Evolutionary conservation across 108 stramenopile genomes (phyloP).

Genomic region (Pseudonitzschia pungens): DNA sequence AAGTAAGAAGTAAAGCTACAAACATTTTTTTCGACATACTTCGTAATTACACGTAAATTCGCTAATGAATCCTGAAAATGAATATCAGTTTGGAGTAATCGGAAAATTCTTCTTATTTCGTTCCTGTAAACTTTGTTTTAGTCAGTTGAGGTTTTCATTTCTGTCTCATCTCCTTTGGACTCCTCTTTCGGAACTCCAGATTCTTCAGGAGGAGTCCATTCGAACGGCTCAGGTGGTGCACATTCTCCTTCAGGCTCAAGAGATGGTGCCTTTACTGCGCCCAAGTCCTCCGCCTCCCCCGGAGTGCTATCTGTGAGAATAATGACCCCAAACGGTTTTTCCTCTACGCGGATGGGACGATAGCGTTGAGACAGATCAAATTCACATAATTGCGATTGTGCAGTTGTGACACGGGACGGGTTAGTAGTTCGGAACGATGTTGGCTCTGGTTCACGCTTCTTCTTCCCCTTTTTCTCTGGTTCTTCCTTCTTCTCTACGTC

Average conservation of each 20-base stretch:
- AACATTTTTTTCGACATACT: too few species aligned
- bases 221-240: constrained; percentile 84
- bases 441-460: constrained; percentile 86
- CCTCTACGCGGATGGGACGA: constrained; percentile 77
- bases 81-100: neutral
- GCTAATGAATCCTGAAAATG: too few species aligned
- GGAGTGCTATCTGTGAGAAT: constrained; percentile 86
- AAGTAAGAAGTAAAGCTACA: neutral
- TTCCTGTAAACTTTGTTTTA: neutral
- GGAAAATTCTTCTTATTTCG: neutral
- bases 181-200: constrained; percentile 7
- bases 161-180: neutral
- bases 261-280: constrained; percentile 73
- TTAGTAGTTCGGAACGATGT: constrained; percentile 73
- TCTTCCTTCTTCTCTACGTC: constrained; percentile 62
- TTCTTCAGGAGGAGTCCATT: constrained; percentile 73
- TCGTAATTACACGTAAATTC: too few species aligned
- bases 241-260: constrained; percentile 84
- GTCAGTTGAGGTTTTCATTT: neutral
- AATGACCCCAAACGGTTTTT: constrained; percentile 79
- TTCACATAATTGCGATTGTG: constrained; percentile 68
- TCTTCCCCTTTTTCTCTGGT: constrained; percentile 74
- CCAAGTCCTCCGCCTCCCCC: constrained; percentile 83
- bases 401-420: constrained; percentile 81
- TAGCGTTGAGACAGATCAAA: constrained; percentile 84